Percentiles rank a stretch among this genome's conserved stretches.
Conservation (phyloP, 2,329 filamentous ascomycete genomes). For the Botrytis paeoniae region DNA sequence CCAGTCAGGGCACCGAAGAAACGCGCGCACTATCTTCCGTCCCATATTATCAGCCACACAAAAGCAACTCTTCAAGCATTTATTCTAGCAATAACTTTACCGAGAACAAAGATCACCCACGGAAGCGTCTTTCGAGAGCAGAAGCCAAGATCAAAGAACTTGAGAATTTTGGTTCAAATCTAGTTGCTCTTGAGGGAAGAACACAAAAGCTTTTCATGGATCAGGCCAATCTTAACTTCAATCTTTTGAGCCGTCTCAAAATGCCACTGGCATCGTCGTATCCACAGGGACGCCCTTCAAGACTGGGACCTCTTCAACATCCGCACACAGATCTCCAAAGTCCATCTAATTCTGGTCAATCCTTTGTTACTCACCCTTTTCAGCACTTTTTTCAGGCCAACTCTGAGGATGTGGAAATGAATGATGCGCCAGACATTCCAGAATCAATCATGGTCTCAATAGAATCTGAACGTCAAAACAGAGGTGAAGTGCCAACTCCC, state of each 20-base stretch:
- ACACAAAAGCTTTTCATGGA: background rate
- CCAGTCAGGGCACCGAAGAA: background rate
- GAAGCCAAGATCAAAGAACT: background rate
- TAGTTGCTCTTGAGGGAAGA: background rate
- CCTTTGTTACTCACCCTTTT: background rate
- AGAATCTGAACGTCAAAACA: background rate
- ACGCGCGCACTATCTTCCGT: background rate
- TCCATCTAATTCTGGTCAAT: background rate
- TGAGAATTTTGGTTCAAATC: background rate
- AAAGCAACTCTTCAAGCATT: background rate
- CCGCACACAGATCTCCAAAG: background rate
- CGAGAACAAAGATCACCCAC: background rate
- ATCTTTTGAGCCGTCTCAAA: background rate
- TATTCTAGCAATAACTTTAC: background rate
- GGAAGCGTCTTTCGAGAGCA: background rate
- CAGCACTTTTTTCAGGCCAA: background rate
- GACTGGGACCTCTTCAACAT: background rate
- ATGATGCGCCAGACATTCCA: background rate
- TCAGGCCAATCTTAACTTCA: background rate
- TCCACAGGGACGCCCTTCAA: background rate
- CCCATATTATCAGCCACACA: background rate
- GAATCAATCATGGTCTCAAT: background rate
- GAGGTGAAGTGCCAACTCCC: too few relatives aligned
- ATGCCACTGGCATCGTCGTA: background rate
- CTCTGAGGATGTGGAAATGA: background rate